Evolutionary conservation across 2,329 filamentous ascomycete genomes (phyloP), one percentile per base, ranked within the genome.

Genomic region (Colletotrichum phormii): DNA sequence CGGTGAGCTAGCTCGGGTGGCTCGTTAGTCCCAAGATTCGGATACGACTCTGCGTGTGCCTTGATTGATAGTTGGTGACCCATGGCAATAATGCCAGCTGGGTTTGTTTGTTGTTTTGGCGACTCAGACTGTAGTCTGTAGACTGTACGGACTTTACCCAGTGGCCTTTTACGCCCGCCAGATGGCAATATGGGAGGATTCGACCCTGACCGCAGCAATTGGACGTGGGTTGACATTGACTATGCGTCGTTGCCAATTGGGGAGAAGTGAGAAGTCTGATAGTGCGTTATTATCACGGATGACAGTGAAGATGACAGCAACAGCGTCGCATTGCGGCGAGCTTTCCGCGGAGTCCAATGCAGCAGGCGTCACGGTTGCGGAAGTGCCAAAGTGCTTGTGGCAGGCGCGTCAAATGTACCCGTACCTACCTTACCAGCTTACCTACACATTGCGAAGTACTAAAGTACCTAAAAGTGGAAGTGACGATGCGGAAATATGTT

Each of bases 1-100:
- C 64, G 69, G 64, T 72, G 64, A 72, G 57, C 61, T 54, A 59
- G 46, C 46, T 5, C 33, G 31, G n/a, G 35, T 59, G 31, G 67
- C 11, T 64, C 13, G 31, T 49, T 22, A n/a, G 31, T 33, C n/a
- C 13, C 46, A 22, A 31, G 24, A 62, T 24, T 54, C 12, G 24
- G 26, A 62, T 62, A 24, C 42, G 18, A 33, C 59, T 49, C 26
- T 62, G 59, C 35, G 31, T 63, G 61, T 29, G 61, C 61, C 46
- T 53, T 53, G 57, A 49, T 35, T 15, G 22, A 37, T 49, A 49
- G 42, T 7, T 49, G 18, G n/a, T 54, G 18, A 31, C 18, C 22
- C 29, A 33, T 63, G 60, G 35, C 37, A 42, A 58, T 58, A 58
- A 9, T 33, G 54, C 33, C 37, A 24, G 18, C 51, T 53, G 35